Percentiles rank a stretch among this genome's conserved stretches.
Conservation (phyloP, 1,284 basidiomycete species). For the Thelephora terrestris region DNA sequence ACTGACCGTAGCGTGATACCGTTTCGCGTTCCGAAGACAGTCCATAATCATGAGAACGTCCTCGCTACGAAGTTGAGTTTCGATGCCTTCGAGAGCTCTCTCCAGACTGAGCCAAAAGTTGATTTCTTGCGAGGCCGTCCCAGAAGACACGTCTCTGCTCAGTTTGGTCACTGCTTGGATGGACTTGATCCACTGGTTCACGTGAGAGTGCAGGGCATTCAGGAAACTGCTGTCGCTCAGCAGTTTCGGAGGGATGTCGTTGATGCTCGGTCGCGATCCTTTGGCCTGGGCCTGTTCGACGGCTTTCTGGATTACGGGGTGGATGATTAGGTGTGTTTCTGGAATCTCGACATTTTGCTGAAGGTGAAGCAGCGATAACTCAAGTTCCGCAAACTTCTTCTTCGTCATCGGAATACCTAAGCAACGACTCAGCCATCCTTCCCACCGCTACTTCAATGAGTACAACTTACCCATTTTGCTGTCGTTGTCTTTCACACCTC, state of each 20-base stretch:
- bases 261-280: conserved; percentile 59
- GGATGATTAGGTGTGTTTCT: conserved; percentile 88
- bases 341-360: conserved; percentile 99
- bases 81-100: conserved; percentile 87
- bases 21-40: conserved; percentile 89
- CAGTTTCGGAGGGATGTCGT: conserved; percentile 63
- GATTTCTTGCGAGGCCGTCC: conserved; percentile 96
- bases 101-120: conserved; percentile 98
- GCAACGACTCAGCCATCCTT: background rate
- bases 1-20: conserved; percentile 95
- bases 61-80: conserved; percentile 84
- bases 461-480: conserved; percentile 69
- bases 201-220: conserved; percentile 88
- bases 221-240: conserved; percentile 88
- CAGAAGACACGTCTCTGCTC: conserved; percentile 85
- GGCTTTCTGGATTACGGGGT: conserved; percentile 82
- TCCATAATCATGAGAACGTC: conserved; percentile 95
- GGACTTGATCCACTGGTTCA: conserved; percentile 97
- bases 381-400: conserved; percentile 98
- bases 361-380: conserved; percentile 90
- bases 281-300: conserved; percentile 68
- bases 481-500: conserved; percentile 71
- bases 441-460: background rate
- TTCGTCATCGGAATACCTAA: conserved; percentile 94
- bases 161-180: conserved; percentile 96